Evolutionary conservation across 2,329 filamentous ascomycete genomes (phyloP), one percentile per base, ranked within the genome.

Genomic region (Periconia macrospinosa): DNA sequence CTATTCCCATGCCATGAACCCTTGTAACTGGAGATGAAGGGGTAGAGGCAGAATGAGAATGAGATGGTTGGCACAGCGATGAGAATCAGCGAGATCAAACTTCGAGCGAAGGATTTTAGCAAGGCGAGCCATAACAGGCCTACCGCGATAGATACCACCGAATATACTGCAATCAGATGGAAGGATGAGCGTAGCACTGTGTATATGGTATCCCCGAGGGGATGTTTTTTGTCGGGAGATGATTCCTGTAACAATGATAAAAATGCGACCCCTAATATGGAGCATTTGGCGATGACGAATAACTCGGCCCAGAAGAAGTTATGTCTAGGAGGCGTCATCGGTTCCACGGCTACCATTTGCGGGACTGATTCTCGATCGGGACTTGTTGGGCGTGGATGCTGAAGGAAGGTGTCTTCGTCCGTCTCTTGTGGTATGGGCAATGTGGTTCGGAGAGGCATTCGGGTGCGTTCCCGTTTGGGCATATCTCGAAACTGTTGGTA

Each of bases 161-260:
- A 97, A 75, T 97, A 95, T 49, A 94, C 86, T 1, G 91, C 90
- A 41, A 99, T 85, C 60, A 97, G 87, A 68, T 94, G 88, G 67
- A 95, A 94, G 0, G 92, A 97, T 47, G 87, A 86, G 63, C 90
- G 88, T 35, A 99, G 78, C 5, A 91, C 92, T 14, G 89, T 91
- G 74, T 99, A 99, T 54, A 99, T 91, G 1, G 93, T 97, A 73
- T 99, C 94, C 14, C 92, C 93, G 52, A 95, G 83, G 1, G 88
- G 88, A 55, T 83, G 83, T 68, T 89, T 89, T 50, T 81, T 81
- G 49, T 78, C 78, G 6, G 89, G 88, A 1, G 87, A 79, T 17
- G 89, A 86, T 1, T 93, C 97, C 69, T 97, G 91, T 41, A 99
- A 81, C 79, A 90, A 95, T 20, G 96, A 89, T 14, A 99, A 81